phyloP scores from a whole-genome alignment of 257 asterid genomes.

The Salvia hispanica region DNA sequence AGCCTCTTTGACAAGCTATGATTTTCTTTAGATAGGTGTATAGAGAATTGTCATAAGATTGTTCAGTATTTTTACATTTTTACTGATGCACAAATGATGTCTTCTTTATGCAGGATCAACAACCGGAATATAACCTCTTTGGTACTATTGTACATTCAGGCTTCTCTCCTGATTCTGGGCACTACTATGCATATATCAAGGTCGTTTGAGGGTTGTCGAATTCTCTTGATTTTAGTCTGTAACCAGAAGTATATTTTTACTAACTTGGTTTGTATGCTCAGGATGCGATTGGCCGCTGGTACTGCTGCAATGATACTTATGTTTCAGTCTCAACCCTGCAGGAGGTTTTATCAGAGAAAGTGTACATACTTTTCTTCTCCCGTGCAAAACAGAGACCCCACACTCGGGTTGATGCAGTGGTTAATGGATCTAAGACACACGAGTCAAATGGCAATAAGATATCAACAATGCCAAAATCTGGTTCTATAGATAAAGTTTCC shows the following conservation, averaged over 20 bases:
- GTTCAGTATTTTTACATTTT: slow-evolving; percentile 15
- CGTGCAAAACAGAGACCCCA: slow-evolving; percentile 85
- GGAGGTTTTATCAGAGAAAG: slow-evolving; percentile 93
- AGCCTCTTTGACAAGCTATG: slow-evolving; percentile 11
- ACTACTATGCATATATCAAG: slow-evolving; percentile 97
- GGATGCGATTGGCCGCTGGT: slow-evolving; percentile 94
- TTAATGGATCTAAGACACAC: slow-evolving; percentile 61
- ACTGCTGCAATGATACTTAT: slow-evolving; percentile 89
- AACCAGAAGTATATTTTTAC: slow-evolving; percentile 15
- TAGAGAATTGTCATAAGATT: slow-evolving; percentile 18
- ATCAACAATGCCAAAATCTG: slow-evolving; percentile 40
- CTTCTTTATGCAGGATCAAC: slow-evolving; percentile 66
- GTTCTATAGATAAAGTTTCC: slow-evolving; percentile 45
- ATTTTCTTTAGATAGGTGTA: slow-evolving; percentile 11
- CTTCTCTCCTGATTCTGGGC: slow-evolving; percentile 95
- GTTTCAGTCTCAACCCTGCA: slow-evolving; percentile 72
- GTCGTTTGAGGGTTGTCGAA: slow-evolving; percentile 39
- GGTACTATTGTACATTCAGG: slow-evolving; percentile 99
- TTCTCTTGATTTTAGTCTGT: slow-evolving; percentile 22
- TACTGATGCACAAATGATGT: slow-evolving; percentile 28
- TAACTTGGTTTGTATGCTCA: slow-evolving; percentile 42
- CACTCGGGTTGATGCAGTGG: slow-evolving; percentile 44
- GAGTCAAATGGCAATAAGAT: slow-evolving; percentile 56
- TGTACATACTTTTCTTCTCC: slow-evolving; percentile 83
- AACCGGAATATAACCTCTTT: slow-evolving; percentile 86